Conservation (phyloP, 441 rosid genomes). For the Syzygium syzygioides region DNA sequence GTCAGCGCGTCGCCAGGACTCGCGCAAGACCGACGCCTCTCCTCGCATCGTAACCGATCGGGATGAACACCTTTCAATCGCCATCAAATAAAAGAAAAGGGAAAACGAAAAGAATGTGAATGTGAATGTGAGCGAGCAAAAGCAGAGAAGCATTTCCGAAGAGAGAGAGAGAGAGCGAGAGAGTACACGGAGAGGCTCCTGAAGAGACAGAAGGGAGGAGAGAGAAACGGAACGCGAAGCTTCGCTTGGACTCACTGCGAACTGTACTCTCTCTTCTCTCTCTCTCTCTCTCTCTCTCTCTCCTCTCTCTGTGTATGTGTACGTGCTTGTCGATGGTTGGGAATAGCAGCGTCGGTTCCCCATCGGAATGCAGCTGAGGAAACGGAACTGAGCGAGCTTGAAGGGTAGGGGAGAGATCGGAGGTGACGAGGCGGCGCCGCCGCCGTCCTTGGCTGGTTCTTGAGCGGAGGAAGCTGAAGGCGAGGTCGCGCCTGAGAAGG, state of each 20-base stretch:
- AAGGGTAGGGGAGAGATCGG: neutral
- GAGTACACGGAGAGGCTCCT: neutral
- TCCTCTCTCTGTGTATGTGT: neutral
- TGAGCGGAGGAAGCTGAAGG: neutral
- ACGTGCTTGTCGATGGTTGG: constrained; percentile 2
- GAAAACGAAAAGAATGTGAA: neutral
- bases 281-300: constrained; percentile 5
- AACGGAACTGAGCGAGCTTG: neutral
- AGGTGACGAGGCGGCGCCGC: neutral
- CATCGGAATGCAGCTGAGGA: neutral
- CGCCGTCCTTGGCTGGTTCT: neutral
- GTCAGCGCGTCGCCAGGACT: neutral
- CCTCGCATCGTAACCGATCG: neutral
- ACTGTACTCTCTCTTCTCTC: constrained; percentile 12
- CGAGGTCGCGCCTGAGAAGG: neutral
- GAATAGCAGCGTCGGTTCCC: neutral
- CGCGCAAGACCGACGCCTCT: neutral
- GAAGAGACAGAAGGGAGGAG: neutral
- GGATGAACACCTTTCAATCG: neutral
- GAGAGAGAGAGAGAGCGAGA: neutral
- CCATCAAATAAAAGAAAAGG: neutral
- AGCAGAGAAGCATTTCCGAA: neutral
- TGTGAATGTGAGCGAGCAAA: neutral
- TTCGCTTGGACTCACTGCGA: neutral
- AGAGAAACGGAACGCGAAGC: neutral